phyloP scores from a whole-genome alignment of 1,139 yeast genomes.

The Protomyces inouyei region DNA sequence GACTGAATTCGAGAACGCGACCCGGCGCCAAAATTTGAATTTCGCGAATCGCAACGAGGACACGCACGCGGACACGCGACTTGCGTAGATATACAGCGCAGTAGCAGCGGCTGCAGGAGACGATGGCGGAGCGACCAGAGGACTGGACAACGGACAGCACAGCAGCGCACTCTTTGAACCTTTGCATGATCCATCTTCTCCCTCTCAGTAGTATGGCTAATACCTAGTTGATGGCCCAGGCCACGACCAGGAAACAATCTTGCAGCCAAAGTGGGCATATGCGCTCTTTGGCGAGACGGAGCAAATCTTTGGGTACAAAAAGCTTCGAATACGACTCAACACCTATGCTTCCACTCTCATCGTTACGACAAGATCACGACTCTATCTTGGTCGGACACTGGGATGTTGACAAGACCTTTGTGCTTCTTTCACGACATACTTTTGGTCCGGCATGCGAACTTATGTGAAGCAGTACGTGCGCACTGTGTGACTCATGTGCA shows the following conservation, averaged over 20 bases:
- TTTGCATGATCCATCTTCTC: not conserved
- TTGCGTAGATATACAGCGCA: not conserved
- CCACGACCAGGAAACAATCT: slow-evolving; percentile 34
- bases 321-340: slow-evolving; percentile 44
- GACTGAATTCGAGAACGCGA: too few relatives aligned
- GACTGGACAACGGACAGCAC: slow-evolving; percentile 17
- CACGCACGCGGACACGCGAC: not conserved
- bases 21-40: not conserved
- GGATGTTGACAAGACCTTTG: too few relatives aligned
- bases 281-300: slow-evolving; percentile 92
- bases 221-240: not conserved
- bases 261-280: slow-evolving; percentile 69
- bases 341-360: not conserved
- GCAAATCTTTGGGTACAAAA: slow-evolving; percentile 76
- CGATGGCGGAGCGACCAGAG: slow-evolving; percentile 17
- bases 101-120: not conserved
- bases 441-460: too few relatives aligned
- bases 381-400: too few relatives aligned
- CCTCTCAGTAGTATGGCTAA: not conserved
- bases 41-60: not conserved
- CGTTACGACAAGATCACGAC: too few relatives aligned
- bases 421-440: too few relatives aligned
- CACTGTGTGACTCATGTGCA: too few relatives aligned
- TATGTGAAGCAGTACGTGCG: too few relatives aligned
- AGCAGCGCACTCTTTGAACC: slow-evolving; percentile 1